Conservation (phyloP, 192 early-diverging fungal genomes). For the Chytriomyces sp. region DNA sequence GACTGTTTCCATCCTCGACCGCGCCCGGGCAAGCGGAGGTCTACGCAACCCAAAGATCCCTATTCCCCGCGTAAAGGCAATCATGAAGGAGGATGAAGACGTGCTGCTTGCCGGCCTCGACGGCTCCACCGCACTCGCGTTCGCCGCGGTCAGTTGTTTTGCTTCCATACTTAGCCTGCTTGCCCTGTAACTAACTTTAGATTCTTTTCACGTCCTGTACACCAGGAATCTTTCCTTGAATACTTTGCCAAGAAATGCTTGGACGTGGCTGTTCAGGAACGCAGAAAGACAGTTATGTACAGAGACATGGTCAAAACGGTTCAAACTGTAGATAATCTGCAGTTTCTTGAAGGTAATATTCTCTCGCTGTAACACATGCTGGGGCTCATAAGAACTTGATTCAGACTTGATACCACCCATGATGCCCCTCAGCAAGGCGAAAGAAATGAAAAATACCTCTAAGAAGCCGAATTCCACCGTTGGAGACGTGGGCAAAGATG, state of each 20-base stretch:
- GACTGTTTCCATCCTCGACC: background rate
- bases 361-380: background rate
- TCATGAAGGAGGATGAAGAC: slow-evolving; percentile 31
- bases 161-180: background rate
- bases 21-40: background rate
- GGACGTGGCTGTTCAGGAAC: background rate
- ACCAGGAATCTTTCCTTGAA: slow-evolving; percentile 13
- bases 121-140: slow-evolving; percentile 1
- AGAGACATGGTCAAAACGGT: slow-evolving; percentile 22
- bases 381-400: background rate
- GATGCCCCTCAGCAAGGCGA: background rate
- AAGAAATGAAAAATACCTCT: background rate
- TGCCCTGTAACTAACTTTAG: background rate
- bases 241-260: slow-evolving; percentile 16
- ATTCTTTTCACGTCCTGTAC: background rate
- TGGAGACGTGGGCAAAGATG: background rate
- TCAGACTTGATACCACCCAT: slow-evolving; percentile 15
- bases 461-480: background rate
- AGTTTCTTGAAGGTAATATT: slow-evolving; percentile 25
- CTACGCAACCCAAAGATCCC: slow-evolving; percentile 12
- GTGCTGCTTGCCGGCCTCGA: slow-evolving; percentile 4
- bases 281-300: slow-evolving; percentile 12
- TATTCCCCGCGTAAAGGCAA: slow-evolving; percentile 22
- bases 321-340: slow-evolving; percentile 16
- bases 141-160: slow-evolving; percentile 19